Base-by-base conservation (phyloP, 331 rosid genomes). In the Cydonia oblonga region DNA sequence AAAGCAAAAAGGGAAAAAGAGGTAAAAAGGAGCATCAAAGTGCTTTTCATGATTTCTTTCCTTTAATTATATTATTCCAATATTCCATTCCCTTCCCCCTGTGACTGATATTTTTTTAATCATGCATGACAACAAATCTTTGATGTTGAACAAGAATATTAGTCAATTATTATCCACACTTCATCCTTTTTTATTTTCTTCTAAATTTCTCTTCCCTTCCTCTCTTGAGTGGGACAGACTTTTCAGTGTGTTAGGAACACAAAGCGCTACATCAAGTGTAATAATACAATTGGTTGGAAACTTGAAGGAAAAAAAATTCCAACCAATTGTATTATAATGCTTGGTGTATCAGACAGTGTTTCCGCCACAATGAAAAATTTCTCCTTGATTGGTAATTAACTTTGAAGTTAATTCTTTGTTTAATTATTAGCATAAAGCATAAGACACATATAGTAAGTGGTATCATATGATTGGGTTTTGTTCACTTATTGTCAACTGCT, bases 161-260 rank as follows among this genome's bases (percentile, higher is more conserved):
- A 51, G 56, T 51, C 11, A 18, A 51, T 51, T 16, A 51, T 18
- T 51, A 2, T 51, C 20, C 56, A 51, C 56, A 51, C 22, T 51
- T 49, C 1, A 46, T 15, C 3, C 2, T 15, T 46, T 15, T 46
- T 49, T 49, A 5, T 49, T 18, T 49, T 0, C 9, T 49, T 49
- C 19, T 49, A 51, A 18, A 18, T 7, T 51, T 18, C 22, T 19
- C 10, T 51, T 18, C 4, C 19, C 54, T 51, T 51, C 56, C 10
- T 18, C 22, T 51, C 4, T 51, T 18, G 4, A 49, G 54, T 16
- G 20, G 4, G 1, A 11, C 0, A 40, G 46, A 40, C 2, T 40
- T 40, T 40, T 40, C 0, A 10, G 0, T 40, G 46, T 40, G 15
- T 0, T 0, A 0, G 1, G 0, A 40, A 40, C 5, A 38, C 1